Evolutionary conservation across 1,284 basidiomycete species (phyloP), one percentile per base, ranked within the genome.

Genomic region (Malassezia restricta): DNA sequence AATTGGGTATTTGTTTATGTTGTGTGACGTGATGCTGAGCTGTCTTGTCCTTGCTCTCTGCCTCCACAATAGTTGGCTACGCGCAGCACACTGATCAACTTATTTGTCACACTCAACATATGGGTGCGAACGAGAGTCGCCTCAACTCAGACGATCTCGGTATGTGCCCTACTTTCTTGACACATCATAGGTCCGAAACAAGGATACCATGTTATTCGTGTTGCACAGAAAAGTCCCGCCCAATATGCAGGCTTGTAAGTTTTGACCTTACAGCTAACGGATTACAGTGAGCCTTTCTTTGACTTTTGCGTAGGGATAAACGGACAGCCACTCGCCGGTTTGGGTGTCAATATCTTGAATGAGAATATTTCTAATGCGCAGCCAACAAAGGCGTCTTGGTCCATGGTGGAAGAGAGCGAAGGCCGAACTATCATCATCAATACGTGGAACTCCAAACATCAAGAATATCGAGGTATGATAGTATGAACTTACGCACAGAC

Each of bases 251-350:
- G 81, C 47, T 85, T 96, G 56, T 59, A 40, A 15, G 57, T 56
- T 14, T 24, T n/a, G 14, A 30, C 15, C 33, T 40, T 20, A 35
- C 20, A 8, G 24, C 53, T 47, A 9, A 54, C 47, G 12, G 11
- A 35, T 35, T 29, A 8, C 55, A 59, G 54, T 41, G 90, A 96
- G 68, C 87, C 91, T 0, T 94, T 90, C 76, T 98, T 98, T 70
- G 92, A 96, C 76, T 96, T 94, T 74, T 81, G 95, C 31, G 82
- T 95, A 38, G 92, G 91, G 14, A 85, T 90, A 54, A 83, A 87
- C 69, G 68, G 66, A 4, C 58, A 56, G 12, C 62, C 68, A 9
- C 57, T 71, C 9, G 58, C 47, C 29, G 58, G 62, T 40, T 53
- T 64, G 7, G 62, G 62, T 33, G 57, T 57, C n/a, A 50, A 51